Percentiles rank a stretch among this genome's conserved stretches.
phyloP scores from a whole-genome alignment of 768 basidiomycete species.

The Phlegmacium glaucopus region DNA sequence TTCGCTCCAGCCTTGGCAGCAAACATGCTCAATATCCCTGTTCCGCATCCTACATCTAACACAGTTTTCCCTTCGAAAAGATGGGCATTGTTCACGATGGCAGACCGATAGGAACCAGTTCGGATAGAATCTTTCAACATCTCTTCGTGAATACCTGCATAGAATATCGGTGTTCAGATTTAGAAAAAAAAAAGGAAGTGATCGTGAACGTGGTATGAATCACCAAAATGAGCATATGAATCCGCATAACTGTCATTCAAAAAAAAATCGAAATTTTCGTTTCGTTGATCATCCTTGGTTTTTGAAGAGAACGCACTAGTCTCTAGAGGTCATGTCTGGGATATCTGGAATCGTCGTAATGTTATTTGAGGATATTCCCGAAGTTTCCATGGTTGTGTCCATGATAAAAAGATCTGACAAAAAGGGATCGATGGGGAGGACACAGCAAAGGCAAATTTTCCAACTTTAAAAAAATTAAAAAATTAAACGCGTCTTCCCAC shows the following conservation, averaged over 20 bases:
- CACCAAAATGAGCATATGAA: constrained; percentile 94
- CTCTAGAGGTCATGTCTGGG: constrained; percentile 76
- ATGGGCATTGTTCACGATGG: constrained; percentile 92
- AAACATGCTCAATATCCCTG: constrained; percentile 97
- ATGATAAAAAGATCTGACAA: constrained; percentile 8
- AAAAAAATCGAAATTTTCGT: constrained; percentile 23
- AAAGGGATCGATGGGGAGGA: constrained; percentile 13
- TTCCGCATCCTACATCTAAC: constrained; percentile 97
- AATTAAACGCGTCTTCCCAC: too few relatives aligned
- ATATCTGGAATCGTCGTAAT: constrained; percentile 18
- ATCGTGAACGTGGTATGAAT: constrained; percentile 12
- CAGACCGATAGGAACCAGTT: constrained; percentile 91
- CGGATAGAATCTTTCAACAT: constrained; percentile 98
- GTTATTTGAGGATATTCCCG: constrained; percentile 24
- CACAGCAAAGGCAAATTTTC: too few relatives aligned
- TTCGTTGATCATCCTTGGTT: constrained; percentile 22
- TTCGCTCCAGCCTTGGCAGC: constrained; percentile 94
- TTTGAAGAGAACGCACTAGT: constrained; percentile 67
- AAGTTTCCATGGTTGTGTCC: constrained; percentile 20
- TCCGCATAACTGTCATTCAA: constrained; percentile 76
- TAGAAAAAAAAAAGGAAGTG: not conserved
- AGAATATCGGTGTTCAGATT: not conserved
- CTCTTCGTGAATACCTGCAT: constrained; percentile 95
- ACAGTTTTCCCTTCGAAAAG: constrained; percentile 97
- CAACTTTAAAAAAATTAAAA: too few relatives aligned